Evolutionary conservation across 495 filamentous ascomycete genomes (phyloP).

Genomic region (Xylaria nigripes): DNA sequence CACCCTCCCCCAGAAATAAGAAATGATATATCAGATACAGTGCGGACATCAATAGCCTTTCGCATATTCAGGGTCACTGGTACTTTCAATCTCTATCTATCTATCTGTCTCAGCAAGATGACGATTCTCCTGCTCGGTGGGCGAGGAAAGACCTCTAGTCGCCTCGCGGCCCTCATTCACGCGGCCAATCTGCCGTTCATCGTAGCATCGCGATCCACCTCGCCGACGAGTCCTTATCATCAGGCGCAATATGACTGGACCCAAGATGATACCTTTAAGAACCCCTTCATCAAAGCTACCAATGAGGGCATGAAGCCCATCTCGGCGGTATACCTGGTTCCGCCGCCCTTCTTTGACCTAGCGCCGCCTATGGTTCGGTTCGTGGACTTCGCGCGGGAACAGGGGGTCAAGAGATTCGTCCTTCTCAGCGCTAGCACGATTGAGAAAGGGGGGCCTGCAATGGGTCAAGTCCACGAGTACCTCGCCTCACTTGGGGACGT

Average conservation of each 20-base stretch:
- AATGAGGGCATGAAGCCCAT: too few species aligned
- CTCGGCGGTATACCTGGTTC: slow-evolving; percentile 32
- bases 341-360: slow-evolving; percentile 24
- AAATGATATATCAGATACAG: too few species aligned
- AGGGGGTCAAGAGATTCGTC: slow-evolving; percentile 36
- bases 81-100: too few species aligned
- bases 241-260: slow-evolving; percentile 39
- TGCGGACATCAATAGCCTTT: too few species aligned
- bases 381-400: slow-evolving; percentile 28
- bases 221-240: neutral
- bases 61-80: too few species aligned
- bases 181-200: slow-evolving; percentile 23
- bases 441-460: slow-evolving; percentile 30
- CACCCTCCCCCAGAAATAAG: too few species aligned
- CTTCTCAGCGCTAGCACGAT: slow-evolving; percentile 29
- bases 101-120: neutral
- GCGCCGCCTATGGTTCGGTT: slow-evolving; percentile 31
- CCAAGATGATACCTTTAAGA: slow-evolving; percentile 31
- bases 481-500: slow-evolving; percentile 30
- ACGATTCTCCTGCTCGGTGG: slow-evolving; percentile 40
- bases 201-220: slow-evolving; percentile 29
- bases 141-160: slow-evolving; percentile 38
- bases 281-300: slow-evolving; percentile 15
- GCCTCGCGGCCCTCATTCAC: slow-evolving; percentile 32
- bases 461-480: slow-evolving; percentile 33